phyloP scores from a whole-genome alignment of 345 rosid species.

The Isatis tinctoria region DNA sequence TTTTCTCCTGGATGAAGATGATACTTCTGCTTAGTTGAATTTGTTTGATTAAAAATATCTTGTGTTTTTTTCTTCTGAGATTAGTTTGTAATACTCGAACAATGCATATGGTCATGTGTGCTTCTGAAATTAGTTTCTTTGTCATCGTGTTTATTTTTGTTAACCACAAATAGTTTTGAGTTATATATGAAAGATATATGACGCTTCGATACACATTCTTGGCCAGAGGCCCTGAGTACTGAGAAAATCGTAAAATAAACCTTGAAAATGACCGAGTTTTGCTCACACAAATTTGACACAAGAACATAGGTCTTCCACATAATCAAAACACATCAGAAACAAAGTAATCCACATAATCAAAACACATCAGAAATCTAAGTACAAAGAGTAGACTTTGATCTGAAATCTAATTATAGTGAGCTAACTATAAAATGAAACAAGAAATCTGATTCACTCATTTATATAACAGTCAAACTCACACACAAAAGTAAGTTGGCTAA shows the following conservation, averaged over 20 bases:
- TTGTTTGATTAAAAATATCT: slow-evolving; percentile 15
- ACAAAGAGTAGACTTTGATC: no score
- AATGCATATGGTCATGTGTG: neutral
- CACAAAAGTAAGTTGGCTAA: no score
- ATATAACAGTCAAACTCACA: no score
- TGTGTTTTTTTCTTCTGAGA: neutral
- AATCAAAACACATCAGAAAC: no score
- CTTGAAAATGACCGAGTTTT: neutral
- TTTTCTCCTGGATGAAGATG: neutral
- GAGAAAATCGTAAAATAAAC: neutral
- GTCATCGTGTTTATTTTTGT: slow-evolving; percentile 5
- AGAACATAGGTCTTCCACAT: no score
- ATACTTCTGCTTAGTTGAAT: slow-evolving; percentile 16
- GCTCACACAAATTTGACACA: no score
- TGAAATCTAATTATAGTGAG: no score
- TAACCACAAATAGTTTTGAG: slow-evolving; percentile 7
- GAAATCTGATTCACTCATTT: no score
- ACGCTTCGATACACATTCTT: neutral
- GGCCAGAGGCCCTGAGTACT: neutral
- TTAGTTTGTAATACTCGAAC: neutral
- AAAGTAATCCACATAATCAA: no score
- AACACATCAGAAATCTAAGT: no score
- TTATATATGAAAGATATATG: neutral
- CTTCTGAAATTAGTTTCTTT: slow-evolving; percentile 10
- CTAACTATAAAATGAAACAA: no score